Evolutionary conservation across 768 basidiomycete species (phyloP), one percentile per base, ranked within the genome.

Genomic region (Arthromyces matolae): DNA sequence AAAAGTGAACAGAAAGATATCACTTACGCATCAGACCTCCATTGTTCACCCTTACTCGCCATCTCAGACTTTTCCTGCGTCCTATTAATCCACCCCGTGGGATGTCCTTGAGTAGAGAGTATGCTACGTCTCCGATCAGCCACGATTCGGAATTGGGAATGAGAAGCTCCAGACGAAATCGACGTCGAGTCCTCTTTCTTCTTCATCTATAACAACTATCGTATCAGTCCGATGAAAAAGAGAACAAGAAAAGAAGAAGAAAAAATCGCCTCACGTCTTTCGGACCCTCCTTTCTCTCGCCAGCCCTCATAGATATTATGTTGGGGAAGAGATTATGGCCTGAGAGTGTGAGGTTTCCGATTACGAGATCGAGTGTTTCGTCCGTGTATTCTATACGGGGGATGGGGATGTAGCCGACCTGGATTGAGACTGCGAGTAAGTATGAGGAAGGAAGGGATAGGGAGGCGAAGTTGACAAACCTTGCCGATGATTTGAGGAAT

Each of bases 361-460:
- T 81, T 49, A 95, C 89, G 35, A 96, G 77, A 57, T 96, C 94
- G 51, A 94, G 69, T 6, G 75, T 61, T 42, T 91, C 85, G 66
- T 95, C 92, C 28, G 87, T 86, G 70, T 96, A 98, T 67, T 96
- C 94, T 62, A 93, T 81, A 28, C 93, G 85, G 0, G 95, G 95
- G 54, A 98, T 94, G 6, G 93, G 93, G 45, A 94, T 62, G 58
- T 90, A 86, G 19, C 85, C 86, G 41, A 86, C 72, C 81, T 88
- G 42, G 31, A 42, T 8, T 5, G n/a, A n/a, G n/a, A n/a, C n/a
- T n/a, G n/a, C n/a, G n/a, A n/a, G n/a, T n/a, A n/a, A n/a, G n/a
- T n/a, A n/a, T n/a, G n/a, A n/a, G n/a, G n/a, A n/a, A n/a, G n/a
- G n/a, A n/a, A n/a, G n/a, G n/a, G n/a, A n/a, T n/a, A n/a, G n/a